Evolutionary conservation across 1,284 basidiomycete genomes (phyloP), one percentile per base, ranked within the genome.

Genomic region (Cryptococcus neoformans): DNA sequence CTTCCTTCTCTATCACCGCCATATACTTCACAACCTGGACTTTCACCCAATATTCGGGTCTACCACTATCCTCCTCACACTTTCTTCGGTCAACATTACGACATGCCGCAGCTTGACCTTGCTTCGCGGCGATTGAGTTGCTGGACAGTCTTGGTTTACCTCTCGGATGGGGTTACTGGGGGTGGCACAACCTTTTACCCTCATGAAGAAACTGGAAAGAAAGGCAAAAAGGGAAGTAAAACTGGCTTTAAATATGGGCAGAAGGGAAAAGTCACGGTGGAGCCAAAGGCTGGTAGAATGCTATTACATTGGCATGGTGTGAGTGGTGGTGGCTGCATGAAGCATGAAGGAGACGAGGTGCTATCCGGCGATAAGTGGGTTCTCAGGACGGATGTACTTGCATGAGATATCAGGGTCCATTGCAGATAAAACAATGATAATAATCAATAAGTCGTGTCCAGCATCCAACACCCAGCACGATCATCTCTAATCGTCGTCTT

Each of bases 61-160:
- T 76, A 77, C 54, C 61, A 62, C 49, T 77, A 77, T 60, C 62
- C 64, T 0, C 54, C 61, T 5, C 57, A 62, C 10, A 61, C 64
- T 8, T 74, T 63, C 54, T 77, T 78, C 49, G 63, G 64, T 11
- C 59, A 63, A 46, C 63, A 70, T 60, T 72, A 65, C 58, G 67
- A 68, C 56, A 47, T 49, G 17, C 66, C 65, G 37, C 49, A 54
- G 17, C 54, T 60, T 16, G 65, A 66, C 42, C 50, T 21, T 4
- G 36, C 10, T 14, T 62, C 64, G 10, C 46, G 57, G 8, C 53
- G 62, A 38, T 47, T 61, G 12, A 60, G 66, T 85, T 86, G 49
- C 70, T 92, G 89, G 89, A 92, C 89, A 0, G 73, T 92, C 21
- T 74, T 92, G 47, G 80, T 91, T 40, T 92, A 91, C 69, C 74